These are phyloP conservation scores for Dorcoceras hygrometricum DNA, from an alignment of 257 asterid genomes.

Conservation along the genomic window DNA sequence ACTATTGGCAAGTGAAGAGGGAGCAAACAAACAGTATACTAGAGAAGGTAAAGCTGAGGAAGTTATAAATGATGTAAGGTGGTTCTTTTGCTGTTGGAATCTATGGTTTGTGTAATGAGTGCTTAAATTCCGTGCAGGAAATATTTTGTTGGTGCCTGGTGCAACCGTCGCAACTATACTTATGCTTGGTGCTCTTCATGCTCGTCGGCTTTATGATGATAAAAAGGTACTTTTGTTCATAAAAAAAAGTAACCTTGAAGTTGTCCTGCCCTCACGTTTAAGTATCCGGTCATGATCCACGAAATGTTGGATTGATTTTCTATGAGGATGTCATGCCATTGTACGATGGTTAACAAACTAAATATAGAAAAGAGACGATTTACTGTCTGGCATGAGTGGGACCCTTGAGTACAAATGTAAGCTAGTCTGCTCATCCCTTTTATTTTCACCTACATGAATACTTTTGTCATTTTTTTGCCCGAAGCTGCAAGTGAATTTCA, in stretches of 20 bases:
- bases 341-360: background rate
- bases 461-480: background rate
- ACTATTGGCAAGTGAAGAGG: too few species aligned
- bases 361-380: background rate
- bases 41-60: background rate
- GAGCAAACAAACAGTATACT: too few species aligned
- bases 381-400: conserved; percentile 3
- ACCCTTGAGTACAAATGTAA: background rate
- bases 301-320: background rate
- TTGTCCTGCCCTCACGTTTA: background rate
- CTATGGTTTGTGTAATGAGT: conserved; percentile 1
- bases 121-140: conserved; percentile 45
- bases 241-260: background rate
- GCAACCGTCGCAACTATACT: conserved; percentile 89
- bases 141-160: conserved; percentile 71
- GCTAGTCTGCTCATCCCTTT: conserved; percentile 4
- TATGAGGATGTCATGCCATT: background rate
- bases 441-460: background rate
- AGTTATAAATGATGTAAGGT: background rate
- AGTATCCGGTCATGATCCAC: background rate
- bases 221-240: conserved; percentile 50
- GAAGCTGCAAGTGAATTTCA: background rate
- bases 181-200: conserved; percentile 97
- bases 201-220: conserved; percentile 84
- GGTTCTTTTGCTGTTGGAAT: background rate